phyloP scores from a whole-genome alignment of 2,329 filamentous ascomycete genomes.

The Zasmidium citrigriseum region DNA sequence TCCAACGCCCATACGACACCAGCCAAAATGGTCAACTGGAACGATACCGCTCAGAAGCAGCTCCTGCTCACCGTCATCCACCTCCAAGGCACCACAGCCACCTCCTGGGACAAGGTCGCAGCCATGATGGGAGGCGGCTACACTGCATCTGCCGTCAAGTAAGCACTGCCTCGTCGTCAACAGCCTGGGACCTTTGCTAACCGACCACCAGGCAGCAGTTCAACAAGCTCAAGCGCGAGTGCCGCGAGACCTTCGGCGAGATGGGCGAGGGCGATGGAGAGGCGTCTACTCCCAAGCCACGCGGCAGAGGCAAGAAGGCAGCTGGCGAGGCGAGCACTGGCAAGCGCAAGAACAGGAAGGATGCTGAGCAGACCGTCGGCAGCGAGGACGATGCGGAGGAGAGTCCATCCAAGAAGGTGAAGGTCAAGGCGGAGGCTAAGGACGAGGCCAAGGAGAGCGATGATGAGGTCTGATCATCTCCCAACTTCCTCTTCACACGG shows the following conservation, averaged over 20 bases:
- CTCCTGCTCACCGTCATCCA: constrained; percentile 8
- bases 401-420: neutral
- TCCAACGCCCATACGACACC: neutral
- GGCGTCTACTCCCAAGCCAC: neutral
- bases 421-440: neutral
- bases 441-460: constrained; percentile 1
- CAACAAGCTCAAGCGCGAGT: constrained; percentile 3
- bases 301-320: constrained; percentile 1
- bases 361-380: neutral
- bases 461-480: neutral
- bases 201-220: constrained; percentile 5
- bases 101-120: constrained; percentile 4
- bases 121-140: constrained; percentile 5
- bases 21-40: constrained; percentile 9
- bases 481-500: neutral
- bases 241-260: neutral
- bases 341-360: constrained; percentile 7
- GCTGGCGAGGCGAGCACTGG: neutral
- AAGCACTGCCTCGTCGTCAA: neutral
- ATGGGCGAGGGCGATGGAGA: neutral
- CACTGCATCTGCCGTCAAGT: constrained; percentile 1
- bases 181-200: neutral
- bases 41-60: constrained; percentile 5
- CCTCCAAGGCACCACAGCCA: neutral
- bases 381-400: neutral